Conservation (phyloP, 768 basidiomycete species). For the Terana coerulea region DNA sequence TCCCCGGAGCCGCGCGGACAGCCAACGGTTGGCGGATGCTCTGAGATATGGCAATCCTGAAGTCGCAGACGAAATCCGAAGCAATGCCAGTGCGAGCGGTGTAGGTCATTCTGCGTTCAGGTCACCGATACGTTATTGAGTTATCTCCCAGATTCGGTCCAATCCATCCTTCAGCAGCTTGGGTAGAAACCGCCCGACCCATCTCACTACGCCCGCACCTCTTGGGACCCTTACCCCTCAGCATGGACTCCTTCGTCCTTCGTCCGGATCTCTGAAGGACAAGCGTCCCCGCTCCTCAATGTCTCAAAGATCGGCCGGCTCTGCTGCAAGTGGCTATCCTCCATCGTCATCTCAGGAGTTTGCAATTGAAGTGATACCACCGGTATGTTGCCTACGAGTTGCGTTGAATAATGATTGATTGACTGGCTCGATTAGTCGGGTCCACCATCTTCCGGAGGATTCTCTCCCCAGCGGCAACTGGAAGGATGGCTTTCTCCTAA, state of each 20-base stretch:
- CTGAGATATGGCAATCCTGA: constrained; percentile 21
- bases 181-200: not conserved
- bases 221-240: not conserved
- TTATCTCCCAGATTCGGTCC: not conserved
- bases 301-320: not conserved
- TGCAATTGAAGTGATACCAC: constrained; percentile 20
- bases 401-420: not conserved
- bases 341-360: constrained; percentile 1
- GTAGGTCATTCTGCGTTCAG: not conserved
- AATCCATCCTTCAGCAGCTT: constrained; percentile 1
- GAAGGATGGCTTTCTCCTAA: constrained; percentile 20
- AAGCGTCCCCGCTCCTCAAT: not conserved
- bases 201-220: constrained; percentile 14
- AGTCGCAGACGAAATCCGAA: constrained; percentile 18
- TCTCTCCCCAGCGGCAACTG: constrained; percentile 12
- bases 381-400: constrained; percentile 15
- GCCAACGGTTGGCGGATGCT: constrained; percentile 16
- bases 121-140: not conserved
- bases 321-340: not conserved
- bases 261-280: not conserved
- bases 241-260: not conserved
- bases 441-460: constrained; percentile 12
- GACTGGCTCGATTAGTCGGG: constrained; percentile 23
- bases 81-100: constrained; percentile 1
- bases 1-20: constrained; percentile 8